Base-by-base conservation (phyloP, 1,139 yeast genomes). In the Magnusiomyces tetraspermus region DNA sequence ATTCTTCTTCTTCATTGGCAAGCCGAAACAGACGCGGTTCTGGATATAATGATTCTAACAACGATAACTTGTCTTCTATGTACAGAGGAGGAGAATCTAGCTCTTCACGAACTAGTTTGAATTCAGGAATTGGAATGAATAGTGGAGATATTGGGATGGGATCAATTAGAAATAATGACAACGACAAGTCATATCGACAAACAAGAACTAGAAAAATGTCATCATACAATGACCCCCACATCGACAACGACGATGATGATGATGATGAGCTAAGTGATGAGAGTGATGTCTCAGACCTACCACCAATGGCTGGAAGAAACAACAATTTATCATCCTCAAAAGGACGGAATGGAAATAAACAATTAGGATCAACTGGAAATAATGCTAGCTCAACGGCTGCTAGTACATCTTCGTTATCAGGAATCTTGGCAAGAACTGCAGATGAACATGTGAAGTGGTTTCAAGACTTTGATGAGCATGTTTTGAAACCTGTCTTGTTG, bases 391-490 rank as follows among this genome's bases (percentile, higher is more conserved):
- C n/a, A n/a, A 33, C 38, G n/a, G 5, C 24, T 5, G 42, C 42
- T 6, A 38, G 42, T 15, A 19, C 61, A 13, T 49, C 59, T 5
- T 59, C 66, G 13, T 50, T 72, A n/a, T 67, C 72, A 10, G 74
- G 71, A 38, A 63, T 76, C 22, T 64, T 78, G 42, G 77, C 61
- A 21, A 62, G 68, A 6, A 58, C 79, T 58, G 80, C 86, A 5
- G 94, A 85, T 61, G 88, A 83, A 57, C 87, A 83, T 57, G 85
- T 94, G 13, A 82, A 80, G 63, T 92, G 99, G 97, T 92, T 92
- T 68, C 83, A 88, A 26, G 84, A 82, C 61, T 87, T 92, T 66
- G 99, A 92, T 66, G 96, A 92, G 61, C 86, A 88, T 65, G 94
- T 92, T n/a, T 76, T 92, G 60, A 94, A 92, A 67, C 99, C 99